Evolutionary conservation across 805 yeast species (phyloP).

Genomic region (Wickerhamiella shivajii): DNA sequence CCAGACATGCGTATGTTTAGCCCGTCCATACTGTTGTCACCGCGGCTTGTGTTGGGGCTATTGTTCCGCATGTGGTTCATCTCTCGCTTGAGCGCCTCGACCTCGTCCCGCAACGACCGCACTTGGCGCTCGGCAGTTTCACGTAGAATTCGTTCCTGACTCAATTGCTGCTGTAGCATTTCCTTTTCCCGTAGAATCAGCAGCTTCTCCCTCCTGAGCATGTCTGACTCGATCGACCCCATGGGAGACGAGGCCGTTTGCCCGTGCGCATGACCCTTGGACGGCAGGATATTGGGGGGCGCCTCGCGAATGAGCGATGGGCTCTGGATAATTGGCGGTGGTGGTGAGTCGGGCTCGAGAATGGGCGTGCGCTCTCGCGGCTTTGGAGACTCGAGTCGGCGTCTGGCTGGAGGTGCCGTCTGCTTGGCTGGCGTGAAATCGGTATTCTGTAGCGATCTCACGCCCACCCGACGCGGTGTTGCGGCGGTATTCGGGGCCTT

Average conservation of each 20-base stretch:
- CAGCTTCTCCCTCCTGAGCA: conserved; percentile 6
- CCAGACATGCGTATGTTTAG: conserved; percentile 3
- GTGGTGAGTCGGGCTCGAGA: too few species aligned
- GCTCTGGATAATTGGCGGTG: too few species aligned
- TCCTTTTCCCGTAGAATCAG: conserved; percentile 4
- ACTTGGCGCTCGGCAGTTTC: conserved; percentile 5
- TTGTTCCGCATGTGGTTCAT: not conserved
- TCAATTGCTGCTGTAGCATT: not conserved
- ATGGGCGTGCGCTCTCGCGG: too few species aligned
- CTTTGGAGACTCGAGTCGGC: too few species aligned
- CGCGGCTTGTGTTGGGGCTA: conserved; percentile 3
- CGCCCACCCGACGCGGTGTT: not conserved
- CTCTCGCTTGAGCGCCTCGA: conserved; percentile 3
- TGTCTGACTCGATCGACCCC: conserved; percentile 1
- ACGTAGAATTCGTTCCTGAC: conserved; percentile 4
- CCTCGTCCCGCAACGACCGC: not conserved
- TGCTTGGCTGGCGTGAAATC: conserved; percentile 19
- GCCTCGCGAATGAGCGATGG: too few species aligned
- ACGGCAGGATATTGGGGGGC: too few species aligned
- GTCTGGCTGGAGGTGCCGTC: conserved; percentile 8
- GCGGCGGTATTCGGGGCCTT: conserved; percentile 2
- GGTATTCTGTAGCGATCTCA: conserved; percentile 7
- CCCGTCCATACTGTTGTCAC: conserved; percentile 3
- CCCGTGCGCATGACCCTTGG: too few species aligned
- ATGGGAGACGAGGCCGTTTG: too few species aligned